Base-by-base conservation (phyloP, 2,329 filamentous ascomycete species). In the Pseudopyricularia javanii region DNA sequence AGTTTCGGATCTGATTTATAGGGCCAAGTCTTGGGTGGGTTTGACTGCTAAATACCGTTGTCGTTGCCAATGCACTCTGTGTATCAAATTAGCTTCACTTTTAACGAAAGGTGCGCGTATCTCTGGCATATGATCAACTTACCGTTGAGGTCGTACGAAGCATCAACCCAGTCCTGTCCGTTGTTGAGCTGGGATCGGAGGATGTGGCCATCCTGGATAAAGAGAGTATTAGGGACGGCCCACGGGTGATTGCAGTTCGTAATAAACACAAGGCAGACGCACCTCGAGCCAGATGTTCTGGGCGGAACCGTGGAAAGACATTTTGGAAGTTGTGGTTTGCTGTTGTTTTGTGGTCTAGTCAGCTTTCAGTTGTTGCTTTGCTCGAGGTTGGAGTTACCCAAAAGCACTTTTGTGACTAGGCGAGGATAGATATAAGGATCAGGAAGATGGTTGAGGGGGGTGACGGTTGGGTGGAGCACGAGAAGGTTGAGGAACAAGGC, bases 261-360 rank as follows among this genome's bases (percentile, higher is more conserved):
- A 11, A 43, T 14, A 22, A 20, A 3, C 12, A 24, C 17, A 12
- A 26, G 20, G 11, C 3, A 26, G 3, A 45, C 40, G 15, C 24
- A 45, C 40, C 40, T 52, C 50, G 30, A 52, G 24, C 14, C 50
- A 14, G 40, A 52, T 52, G 50, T 47, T 20, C 17, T 26, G 4
- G 26, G 50, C 40, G 40, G 50, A 52, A n/a, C 1, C 4, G 14
- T 52, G 50, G 50, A 52, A 52, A 47, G 50, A 52, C 50, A 52
- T 52, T 20, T 34, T 52, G 50, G n/a, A 5, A 22, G 11, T 24
- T 24, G 11, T 50, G 30, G 33, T 24, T 26, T 30, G 32, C 14
- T 30, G 15, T 20, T 40, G 15, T 26, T 24, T 32, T 32, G 24
- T 8, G 20, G 3, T 40, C 4, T 28, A 4, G 33, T 50, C 26